Base-by-base conservation (phyloP, 2,329 filamentous ascomycete species). In the Fusarium nelsonii region DNA sequence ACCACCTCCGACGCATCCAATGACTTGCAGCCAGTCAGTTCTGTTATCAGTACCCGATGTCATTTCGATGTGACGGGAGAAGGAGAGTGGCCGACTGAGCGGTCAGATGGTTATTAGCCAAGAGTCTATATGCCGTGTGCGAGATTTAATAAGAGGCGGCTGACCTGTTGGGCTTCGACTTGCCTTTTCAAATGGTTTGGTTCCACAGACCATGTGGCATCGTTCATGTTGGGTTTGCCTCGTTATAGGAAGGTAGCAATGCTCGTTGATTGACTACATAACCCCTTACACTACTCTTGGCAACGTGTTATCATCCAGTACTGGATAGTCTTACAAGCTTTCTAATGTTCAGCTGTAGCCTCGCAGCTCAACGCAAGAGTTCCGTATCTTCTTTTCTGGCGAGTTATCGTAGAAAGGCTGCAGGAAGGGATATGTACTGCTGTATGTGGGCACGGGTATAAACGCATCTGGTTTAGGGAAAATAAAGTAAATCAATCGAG, bases 191-290 rank as follows among this genome's bases (percentile, higher is more conserved):
- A 53, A 51, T 39, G 34, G 3, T 33, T 51, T 40, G 48, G 48
- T 51, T 18, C 48, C 48, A 51, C 16, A 20, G 34, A 15, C 18
- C 58, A 59, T 51, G 32, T 32, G 33, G 12, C 60, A 23, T 14
- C 32, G 2, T 26, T 41, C 15, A 62, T 41, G 23, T 15, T 40
- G 12, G 23, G 4, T 16, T 2, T 6, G 32, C 8, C 28, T 28
- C 18, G 30, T 11, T 30, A 30, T 51, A 39, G 53, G 60, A 65
- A 65, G 52, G 62, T 65, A 33, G n/a, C 20, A 34, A 20, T 36
- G 10, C 16, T 9, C 6, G 14, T 16, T 5, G 14, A 26, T 40
- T 39, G n/a, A 28, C 2, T 51, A 23, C 33, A 51, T n/a, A 51
- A 36, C 16, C 14, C 16, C 8, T 15, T 34, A 33, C 15, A 15